Evolutionary conservation across 2,329 filamentous ascomycete genomes (phyloP).

Genomic region (Ophiostoma populinum): DNA sequence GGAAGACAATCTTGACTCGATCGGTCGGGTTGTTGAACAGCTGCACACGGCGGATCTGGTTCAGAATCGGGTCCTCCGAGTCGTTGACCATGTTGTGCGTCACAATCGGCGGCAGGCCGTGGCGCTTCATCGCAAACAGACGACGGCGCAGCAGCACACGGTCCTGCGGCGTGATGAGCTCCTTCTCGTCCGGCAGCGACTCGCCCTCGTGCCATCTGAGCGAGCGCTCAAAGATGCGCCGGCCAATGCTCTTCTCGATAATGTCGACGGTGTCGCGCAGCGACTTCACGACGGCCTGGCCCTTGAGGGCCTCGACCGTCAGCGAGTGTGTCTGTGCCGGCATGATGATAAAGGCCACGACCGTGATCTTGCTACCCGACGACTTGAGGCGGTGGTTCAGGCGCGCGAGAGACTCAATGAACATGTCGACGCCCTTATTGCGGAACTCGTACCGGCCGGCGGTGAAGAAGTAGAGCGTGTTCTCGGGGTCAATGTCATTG

Average conservation of each 20-base stretch:
- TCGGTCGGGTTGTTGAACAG: slow-evolving; percentile 93
- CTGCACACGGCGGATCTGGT: slow-evolving; percentile 88
- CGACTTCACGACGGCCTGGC: slow-evolving; percentile 94
- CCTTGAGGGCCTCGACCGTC: slow-evolving; percentile 88
- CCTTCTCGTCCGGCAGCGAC: slow-evolving; percentile 87
- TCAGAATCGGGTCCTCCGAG: slow-evolving; percentile 78
- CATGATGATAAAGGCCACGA: slow-evolving; percentile 98
- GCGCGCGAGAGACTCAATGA: slow-evolving; percentile 88
- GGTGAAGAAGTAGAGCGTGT: slow-evolving; percentile 96
- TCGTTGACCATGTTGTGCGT: slow-evolving; percentile 99
- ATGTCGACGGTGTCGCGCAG: slow-evolving; percentile 82
- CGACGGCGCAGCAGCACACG: slow-evolving; percentile 81
- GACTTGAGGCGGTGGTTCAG: slow-evolving; percentile 85
- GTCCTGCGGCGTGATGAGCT: slow-evolving; percentile 80
- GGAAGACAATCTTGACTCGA: slow-evolving; percentile 94
- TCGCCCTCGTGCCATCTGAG: slow-evolving; percentile 93
- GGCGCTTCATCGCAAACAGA: slow-evolving; percentile 91
- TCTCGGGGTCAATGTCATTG: slow-evolving; percentile 91
- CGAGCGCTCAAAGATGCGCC: slow-evolving; percentile 85
- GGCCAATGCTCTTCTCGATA: slow-evolving; percentile 83
- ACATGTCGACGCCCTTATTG: slow-evolving; percentile 99
- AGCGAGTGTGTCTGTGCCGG: slow-evolving; percentile 89
- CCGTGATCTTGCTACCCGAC: slow-evolving; percentile 72
- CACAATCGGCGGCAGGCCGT: slow-evolving; percentile 80
- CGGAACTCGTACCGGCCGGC: slow-evolving; percentile 93